phyloP scores from a whole-genome alignment of 2,329 filamentous ascomycete species.

The Colletotrichum sojae region DNA sequence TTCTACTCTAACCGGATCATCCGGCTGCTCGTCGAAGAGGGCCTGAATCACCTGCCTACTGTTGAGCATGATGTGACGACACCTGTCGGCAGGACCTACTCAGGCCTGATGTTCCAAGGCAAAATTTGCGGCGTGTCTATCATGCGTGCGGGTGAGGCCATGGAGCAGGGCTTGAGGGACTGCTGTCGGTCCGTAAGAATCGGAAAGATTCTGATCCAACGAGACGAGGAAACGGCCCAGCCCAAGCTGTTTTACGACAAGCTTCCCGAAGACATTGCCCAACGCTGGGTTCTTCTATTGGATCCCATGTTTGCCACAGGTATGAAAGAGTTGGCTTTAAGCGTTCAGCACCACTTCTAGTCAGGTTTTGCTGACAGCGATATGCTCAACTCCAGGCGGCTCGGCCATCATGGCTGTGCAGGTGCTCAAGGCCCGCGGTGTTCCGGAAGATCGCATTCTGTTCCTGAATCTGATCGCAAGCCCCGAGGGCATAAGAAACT shows the following conservation, averaged over 20 bases:
- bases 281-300: conserved; percentile 92
- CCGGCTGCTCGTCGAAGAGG: conserved; percentile 95
- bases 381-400: conserved; percentile 72
- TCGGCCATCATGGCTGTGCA: conserved; percentile 98
- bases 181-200: conserved; percentile 98
- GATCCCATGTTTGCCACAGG: conserved; percentile 99
- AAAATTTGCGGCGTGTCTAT: conserved; percentile 99
- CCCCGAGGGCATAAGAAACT: conserved; percentile 90
- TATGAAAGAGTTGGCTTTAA: conserved; percentile 55
- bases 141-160: conserved; percentile 97
- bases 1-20: conserved; percentile 99
- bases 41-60: conserved; percentile 94
- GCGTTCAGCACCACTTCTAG: neutral
- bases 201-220: conserved; percentile 97
- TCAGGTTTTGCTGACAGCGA: conserved; percentile 6
- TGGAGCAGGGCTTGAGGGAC: conserved; percentile 97
- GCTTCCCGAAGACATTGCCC: conserved; percentile 91
- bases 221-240: conserved; percentile 93
- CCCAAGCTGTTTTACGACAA: conserved; percentile 99
- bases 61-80: conserved; percentile 91
- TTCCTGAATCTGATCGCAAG: conserved; percentile 99
- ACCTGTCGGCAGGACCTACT: conserved; percentile 88
- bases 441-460: conserved; percentile 94
- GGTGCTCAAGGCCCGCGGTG: conserved; percentile 88
- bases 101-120: conserved; percentile 94